Evolutionary conservation across 1,139 yeast species (phyloP), one percentile per base, ranked within the genome.

Genomic region (Lodderomyces jiufengensis): DNA sequence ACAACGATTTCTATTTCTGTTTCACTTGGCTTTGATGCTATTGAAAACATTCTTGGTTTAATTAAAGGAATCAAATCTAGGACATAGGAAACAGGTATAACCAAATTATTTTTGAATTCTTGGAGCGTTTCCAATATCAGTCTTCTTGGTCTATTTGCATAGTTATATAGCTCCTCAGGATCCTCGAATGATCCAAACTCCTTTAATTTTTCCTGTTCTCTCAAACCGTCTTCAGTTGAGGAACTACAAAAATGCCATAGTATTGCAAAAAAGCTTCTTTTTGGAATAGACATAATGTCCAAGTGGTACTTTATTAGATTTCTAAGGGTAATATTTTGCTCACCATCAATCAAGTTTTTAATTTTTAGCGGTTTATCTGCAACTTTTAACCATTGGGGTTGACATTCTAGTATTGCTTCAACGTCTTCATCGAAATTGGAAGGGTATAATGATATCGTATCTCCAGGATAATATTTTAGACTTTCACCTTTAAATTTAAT

Each of bases 101-200:
- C 68, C 31, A 92, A 66, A 44, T 69, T 67, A 8, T 85, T 73
- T 43, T 74, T 77, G 52, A 92, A 92, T 54, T 92, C 99, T 33
- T 78, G 70, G 9, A 92, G 57, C 0, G 87, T 85, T 55, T 92
- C 99, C 20, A 87, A 56, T 7, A 90, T 74, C 41, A 95, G 88
- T 47, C 99, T 63, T 46, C 96, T 71, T 8, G 98, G 97, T 43
- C 97, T 66, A 52, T 87, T 84, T 11, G 95, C 95, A 56, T 92
- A 92, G 54, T 92, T 80, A 54, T 80, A 90, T 31, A 90, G 59
- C 41, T 86, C 96, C 50, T 90, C 90, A 14, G 77, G 72, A 34
- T 84, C 88, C 36, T 80, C 78, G 37, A 81, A 70, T 11, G 75
- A 63, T n/a, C 84, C 76, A 51, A 94, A 85, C 44, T 92, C 96